A percentile compares a stretch with the other conserved stretches of the same genome.
Conservation (phyloP, 257 asterid genomes). For the Scutellaria galericulata region DNA sequence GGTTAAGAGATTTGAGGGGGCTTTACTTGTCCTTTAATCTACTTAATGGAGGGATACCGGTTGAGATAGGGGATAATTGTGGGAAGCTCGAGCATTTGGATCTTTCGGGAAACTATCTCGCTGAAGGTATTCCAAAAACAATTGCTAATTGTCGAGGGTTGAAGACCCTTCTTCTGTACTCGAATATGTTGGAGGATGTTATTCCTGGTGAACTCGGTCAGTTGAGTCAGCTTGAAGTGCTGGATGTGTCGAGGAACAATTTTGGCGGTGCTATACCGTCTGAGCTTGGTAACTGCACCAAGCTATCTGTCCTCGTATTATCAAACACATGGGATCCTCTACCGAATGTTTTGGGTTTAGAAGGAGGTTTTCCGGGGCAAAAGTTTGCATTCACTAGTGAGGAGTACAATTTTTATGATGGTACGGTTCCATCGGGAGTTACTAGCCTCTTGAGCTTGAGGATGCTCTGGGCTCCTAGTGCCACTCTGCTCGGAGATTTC, state of each 20-base stretch:
- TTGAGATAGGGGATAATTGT: constrained; percentile 69
- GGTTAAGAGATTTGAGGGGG: constrained; percentile 72
- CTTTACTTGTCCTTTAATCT: constrained; percentile 83
- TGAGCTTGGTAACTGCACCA: constrained; percentile 75
- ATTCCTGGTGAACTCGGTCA: constrained; percentile 76
- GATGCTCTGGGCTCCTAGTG: constrained; percentile 90
- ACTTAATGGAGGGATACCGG: constrained; percentile 70
- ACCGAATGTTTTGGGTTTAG: constrained; percentile 52
- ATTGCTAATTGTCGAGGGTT: constrained; percentile 71
- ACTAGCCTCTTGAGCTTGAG: constrained; percentile 67
- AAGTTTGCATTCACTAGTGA: constrained; percentile 50
- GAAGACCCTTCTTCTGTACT: constrained; percentile 67
- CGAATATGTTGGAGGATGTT: constrained; percentile 76
- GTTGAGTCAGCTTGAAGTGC: constrained; percentile 72
- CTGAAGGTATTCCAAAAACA: constrained; percentile 60
- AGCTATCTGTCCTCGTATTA: constrained; percentile 69
- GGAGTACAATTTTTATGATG: constrained; percentile 82
- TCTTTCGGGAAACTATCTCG: constrained; percentile 76
- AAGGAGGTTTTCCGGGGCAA: constrained; percentile 34
- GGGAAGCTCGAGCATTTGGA: constrained; percentile 82
- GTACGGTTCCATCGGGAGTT: constrained; percentile 62
- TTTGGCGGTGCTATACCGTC: constrained; percentile 71
- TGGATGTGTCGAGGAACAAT: constrained; percentile 85
- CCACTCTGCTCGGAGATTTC: constrained; percentile 66
- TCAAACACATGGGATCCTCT: constrained; percentile 89